A percentile compares a stretch with the other conserved stretches of the same genome.
Conservation (phyloP, 257 asterid genomes). For the Rauvolfia tetraphylla region DNA sequence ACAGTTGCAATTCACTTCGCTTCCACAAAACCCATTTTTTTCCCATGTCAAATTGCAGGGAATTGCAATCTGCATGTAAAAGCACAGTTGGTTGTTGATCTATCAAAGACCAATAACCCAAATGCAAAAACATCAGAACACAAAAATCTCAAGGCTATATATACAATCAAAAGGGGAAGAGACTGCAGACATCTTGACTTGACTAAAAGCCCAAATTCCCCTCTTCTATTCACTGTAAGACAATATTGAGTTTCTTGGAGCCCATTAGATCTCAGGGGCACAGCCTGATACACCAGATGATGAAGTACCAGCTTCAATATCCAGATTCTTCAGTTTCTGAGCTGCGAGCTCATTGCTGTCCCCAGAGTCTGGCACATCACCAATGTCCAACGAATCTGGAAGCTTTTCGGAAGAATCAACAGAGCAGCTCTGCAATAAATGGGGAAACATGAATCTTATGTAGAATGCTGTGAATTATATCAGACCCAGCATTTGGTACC, state of each 20-base stretch:
- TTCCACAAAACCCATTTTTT: neutral
- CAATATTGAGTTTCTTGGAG: neutral
- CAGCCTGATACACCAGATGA: slow-evolving; percentile 43
- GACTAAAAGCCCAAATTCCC: slow-evolving; percentile 17
- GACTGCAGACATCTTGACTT: slow-evolving; percentile 17
- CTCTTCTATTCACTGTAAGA: slow-evolving; percentile 21
- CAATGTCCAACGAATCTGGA: slow-evolving; percentile 78
- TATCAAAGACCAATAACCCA: slow-evolving; percentile 15
- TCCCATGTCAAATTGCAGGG: neutral
- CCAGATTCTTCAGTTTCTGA: slow-evolving; percentile 30
- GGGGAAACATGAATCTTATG: neutral
- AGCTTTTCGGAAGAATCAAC: slow-evolving; percentile 57
- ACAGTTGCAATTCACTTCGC: neutral
- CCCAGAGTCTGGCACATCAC: slow-evolving; percentile 63
- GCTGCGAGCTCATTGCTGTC: slow-evolving; percentile 20
- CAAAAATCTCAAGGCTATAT: slow-evolving; percentile 24
- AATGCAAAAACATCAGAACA: slow-evolving; percentile 11
- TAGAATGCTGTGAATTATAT: neutral
- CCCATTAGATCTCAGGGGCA: slow-evolving; percentile 30
- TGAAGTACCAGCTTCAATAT: slow-evolving; percentile 43
- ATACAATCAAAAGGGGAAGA: slow-evolving; percentile 21
- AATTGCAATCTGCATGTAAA: slow-evolving; percentile 14
- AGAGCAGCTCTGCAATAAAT: slow-evolving; percentile 29
- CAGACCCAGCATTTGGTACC: neutral
- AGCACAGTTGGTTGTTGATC: slow-evolving; percentile 1